Evolutionary conservation across 768 basidiomycete species (phyloP).

Genomic region (Hemileccinum rubropunctum): DNA sequence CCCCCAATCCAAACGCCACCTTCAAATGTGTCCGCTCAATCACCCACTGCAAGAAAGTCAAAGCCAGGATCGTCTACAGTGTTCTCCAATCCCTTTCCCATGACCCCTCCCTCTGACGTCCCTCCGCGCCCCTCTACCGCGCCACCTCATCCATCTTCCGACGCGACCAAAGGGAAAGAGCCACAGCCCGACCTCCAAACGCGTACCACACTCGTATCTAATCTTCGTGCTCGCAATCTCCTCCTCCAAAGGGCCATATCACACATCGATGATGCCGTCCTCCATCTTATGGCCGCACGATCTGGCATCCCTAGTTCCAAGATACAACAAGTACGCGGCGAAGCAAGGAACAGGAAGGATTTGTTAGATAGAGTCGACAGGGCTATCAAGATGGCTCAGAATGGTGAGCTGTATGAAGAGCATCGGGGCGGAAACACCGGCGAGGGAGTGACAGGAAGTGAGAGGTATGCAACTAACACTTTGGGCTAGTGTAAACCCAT

Average conservation of each 20-base stretch:
- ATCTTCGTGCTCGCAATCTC: constrained; percentile 30
- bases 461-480: constrained; percentile 16
- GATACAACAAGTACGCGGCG: constrained; percentile 30
- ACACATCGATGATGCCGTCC: constrained; percentile 31
- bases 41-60: constrained; percentile 10
- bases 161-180: constrained; percentile 9
- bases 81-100: constrained; percentile 9
- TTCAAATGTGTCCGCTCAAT: constrained; percentile 17
- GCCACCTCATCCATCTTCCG: constrained; percentile 23
- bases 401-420: constrained; percentile 12
- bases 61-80: constrained; percentile 3
- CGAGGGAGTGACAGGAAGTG: background rate
- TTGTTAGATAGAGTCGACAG: constrained; percentile 29
- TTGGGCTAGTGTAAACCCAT: constrained; percentile 3
- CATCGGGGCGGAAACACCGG: background rate
- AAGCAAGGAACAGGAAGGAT: constrained; percentile 31
- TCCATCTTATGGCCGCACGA: constrained; percentile 30
- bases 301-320: constrained; percentile 30
- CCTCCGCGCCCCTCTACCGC: constrained; percentile 28
- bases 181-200: constrained; percentile 10
- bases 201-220: constrained; percentile 23
- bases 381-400: constrained; percentile 29
- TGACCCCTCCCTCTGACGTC: constrained; percentile 10
- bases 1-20: constrained; percentile 10
- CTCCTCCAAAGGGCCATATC: constrained; percentile 32